A percentile compares a stretch with the other conserved stretches of the same genome.
Conservation (phyloP, 1,284 basidiomycete species). For the Pseudozyma sp. region DNA sequence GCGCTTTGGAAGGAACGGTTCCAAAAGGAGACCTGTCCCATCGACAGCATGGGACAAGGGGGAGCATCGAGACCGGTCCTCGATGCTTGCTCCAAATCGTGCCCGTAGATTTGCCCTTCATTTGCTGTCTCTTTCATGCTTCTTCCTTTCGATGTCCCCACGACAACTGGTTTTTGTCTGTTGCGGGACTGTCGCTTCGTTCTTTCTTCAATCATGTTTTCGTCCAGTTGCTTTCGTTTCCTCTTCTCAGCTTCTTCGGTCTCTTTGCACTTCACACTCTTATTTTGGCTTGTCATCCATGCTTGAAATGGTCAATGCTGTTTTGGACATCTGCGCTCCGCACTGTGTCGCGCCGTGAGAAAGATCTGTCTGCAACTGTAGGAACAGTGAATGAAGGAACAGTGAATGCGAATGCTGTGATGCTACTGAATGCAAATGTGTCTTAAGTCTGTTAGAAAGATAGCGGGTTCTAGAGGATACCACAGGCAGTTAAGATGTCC, state of each 20-base stretch:
- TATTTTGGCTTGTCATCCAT: constrained; percentile 10
- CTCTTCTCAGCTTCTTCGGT: not conserved
- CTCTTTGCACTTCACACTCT: constrained; percentile 8
- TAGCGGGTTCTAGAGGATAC: constrained; percentile 20
- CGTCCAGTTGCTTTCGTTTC: not conserved
- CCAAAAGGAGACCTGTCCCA: constrained; percentile 8
- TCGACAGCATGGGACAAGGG: not conserved
- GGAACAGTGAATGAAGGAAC: constrained; percentile 3
- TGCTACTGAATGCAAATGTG: not conserved
- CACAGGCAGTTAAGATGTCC: constrained; percentile 38
- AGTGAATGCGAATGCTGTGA: constrained; percentile 9
- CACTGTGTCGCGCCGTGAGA: constrained; percentile 1
- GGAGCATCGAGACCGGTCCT: constrained; percentile 27
- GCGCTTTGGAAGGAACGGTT: constrained; percentile 26
- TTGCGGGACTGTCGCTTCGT: constrained; percentile 25
- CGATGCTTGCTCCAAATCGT: constrained; percentile 7
- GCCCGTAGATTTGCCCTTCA: constrained; percentile 8
- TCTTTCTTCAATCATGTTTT: not conserved
- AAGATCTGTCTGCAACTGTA: not conserved
- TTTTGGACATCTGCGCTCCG: not conserved
- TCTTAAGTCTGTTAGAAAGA: not conserved
- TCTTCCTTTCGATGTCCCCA: constrained; percentile 27
- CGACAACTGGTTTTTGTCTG: constrained; percentile 36
- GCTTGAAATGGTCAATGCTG: constrained; percentile 7
- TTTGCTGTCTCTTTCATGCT: constrained; percentile 10